Evolutionary conservation across 805 yeast genomes (phyloP).

Genomic region (Wickerhamiella alocasiicola): DNA sequence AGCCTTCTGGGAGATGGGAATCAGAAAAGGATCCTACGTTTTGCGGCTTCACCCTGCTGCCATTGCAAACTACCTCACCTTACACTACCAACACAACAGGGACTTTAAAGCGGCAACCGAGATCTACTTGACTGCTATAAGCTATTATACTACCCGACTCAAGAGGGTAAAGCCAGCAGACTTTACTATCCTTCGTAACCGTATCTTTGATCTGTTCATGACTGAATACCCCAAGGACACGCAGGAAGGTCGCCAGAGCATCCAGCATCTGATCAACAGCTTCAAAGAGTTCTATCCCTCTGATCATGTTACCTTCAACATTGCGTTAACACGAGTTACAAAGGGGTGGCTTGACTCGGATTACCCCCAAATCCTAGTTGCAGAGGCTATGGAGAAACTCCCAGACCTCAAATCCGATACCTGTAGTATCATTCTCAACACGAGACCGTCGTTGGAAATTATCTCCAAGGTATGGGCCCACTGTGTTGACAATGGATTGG

Average conservation of each 20-base stretch:
- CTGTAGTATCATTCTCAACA: constrained; percentile 18
- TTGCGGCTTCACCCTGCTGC: constrained; percentile 21
- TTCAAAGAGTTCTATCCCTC: constrained; percentile 9
- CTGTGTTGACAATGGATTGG: background rate
- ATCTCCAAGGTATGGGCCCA: background rate
- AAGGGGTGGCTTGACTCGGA: constrained; percentile 18
- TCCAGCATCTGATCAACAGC: constrained; percentile 9
- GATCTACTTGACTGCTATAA: constrained; percentile 13
- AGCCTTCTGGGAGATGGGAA: constrained; percentile 18
- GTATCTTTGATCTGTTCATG: constrained; percentile 14
- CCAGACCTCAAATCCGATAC: constrained; percentile 14
- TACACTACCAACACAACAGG: constrained; percentile 10
- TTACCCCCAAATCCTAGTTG: constrained; percentile 15
- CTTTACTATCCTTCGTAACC: constrained; percentile 15
- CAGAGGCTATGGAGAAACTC: background rate
- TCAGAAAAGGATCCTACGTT: constrained; percentile 12
- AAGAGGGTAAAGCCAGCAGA: constrained; percentile 7
- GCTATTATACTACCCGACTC: constrained; percentile 10
- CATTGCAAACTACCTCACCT: constrained; percentile 16
- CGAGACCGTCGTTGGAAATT: background rate
- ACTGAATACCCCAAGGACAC: constrained; percentile 13
- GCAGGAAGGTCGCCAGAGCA: constrained; percentile 14
- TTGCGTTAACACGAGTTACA: constrained; percentile 14
- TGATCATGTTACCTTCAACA: constrained; percentile 15
- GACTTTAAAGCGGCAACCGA: constrained; percentile 14